Conservation (phyloP, 169 alveolate species). For the Neospora caninum region DNA sequence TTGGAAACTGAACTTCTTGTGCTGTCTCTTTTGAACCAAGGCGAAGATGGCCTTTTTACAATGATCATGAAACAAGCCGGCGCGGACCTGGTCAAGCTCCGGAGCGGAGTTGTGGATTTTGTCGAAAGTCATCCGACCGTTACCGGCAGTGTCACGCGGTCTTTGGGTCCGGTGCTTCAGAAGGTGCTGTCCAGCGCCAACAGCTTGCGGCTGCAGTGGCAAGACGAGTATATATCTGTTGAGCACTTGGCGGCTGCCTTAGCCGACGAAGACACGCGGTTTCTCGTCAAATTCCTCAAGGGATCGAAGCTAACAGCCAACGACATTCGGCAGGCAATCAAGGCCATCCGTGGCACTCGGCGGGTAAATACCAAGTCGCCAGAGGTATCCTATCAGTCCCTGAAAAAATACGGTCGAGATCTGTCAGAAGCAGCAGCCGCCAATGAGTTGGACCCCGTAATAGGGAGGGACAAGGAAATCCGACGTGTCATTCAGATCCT, state of each 20-base stretch:
- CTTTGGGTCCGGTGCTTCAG: conserved; percentile 75
- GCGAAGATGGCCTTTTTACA: conserved; percentile 77
- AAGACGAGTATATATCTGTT: conserved; percentile 82
- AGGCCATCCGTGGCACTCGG: conserved; percentile 80
- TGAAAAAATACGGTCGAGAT: conserved; percentile 78
- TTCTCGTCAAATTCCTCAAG: conserved; percentile 78
- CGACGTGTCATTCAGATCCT: conserved; percentile 86
- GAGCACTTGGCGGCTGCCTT: conserved; percentile 80
- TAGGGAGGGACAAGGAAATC: conserved; percentile 86
- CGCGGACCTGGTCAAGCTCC: conserved; percentile 74
- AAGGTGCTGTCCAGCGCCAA: conserved; percentile 65
- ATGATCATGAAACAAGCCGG: conserved; percentile 75
- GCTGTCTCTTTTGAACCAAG: conserved; percentile 75
- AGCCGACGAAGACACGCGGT: conserved; percentile 82
- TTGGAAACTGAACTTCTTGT: conserved; percentile 84
- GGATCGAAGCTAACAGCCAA: conserved; percentile 76
- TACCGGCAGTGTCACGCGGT: conserved; percentile 83
- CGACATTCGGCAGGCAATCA: conserved; percentile 79
- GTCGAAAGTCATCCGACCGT: conserved; percentile 78
- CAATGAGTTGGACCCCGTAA: conserved; percentile 87
- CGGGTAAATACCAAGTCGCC: conserved; percentile 82
- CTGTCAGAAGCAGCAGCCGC: conserved; percentile 83
- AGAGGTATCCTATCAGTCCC: conserved; percentile 61
- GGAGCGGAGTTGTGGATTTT: conserved; percentile 76
- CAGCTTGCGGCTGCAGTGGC: background rate